phyloP scores from a whole-genome alignment of 495 filamentous ascomycete genomes.

The Elaphomyces granulatus region DNA sequence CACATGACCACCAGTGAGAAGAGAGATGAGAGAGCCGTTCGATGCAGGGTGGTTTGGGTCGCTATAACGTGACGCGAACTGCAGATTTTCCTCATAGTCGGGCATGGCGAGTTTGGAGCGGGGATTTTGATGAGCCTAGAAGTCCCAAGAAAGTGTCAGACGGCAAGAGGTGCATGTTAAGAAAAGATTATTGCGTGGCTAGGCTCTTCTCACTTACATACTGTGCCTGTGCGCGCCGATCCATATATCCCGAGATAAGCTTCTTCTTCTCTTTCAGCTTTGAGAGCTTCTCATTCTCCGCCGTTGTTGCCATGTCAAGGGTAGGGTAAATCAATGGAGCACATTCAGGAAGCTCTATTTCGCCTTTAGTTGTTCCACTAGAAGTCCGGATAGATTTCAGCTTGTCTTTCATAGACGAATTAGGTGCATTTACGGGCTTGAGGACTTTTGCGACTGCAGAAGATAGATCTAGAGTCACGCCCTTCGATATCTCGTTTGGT shows the following conservation, averaged over 20 bases:
- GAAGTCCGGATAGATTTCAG: slow-evolving; percentile 25
- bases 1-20: slow-evolving; percentile 32
- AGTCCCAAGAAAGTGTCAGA: not conserved
- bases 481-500: not conserved
- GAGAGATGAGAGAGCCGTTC: slow-evolving; percentile 17
- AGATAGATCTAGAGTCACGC: slow-evolving; percentile 9
- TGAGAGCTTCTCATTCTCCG: slow-evolving; percentile 12
- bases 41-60: slow-evolving; percentile 40
- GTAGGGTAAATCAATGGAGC: slow-evolving; percentile 42
- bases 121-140: slow-evolving; percentile 16
- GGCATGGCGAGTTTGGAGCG: not conserved
- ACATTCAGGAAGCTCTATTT: slow-evolving; percentile 33
- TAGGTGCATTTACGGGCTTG: not conserved
- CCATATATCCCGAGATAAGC: slow-evolving; percentile 39
- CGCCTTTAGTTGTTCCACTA: slow-evolving; percentile 32
- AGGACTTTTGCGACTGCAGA: slow-evolving; percentile 12
- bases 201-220: slow-evolving; percentile 48
- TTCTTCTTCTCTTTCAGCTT: slow-evolving; percentile 23
- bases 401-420: slow-evolving; percentile 6
- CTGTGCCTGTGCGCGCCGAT: slow-evolving; percentile 33
- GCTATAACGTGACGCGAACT: slow-evolving; percentile 36
- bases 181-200: no score
- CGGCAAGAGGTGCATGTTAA: no score
- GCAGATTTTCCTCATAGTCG: not conserved
- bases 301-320: slow-evolving; percentile 11